These are phyloP conservation scores for Blastomyces emzantsi DNA, from an alignment of 2,329 filamentous ascomycete species.

Conservation along the genomic window DNA sequence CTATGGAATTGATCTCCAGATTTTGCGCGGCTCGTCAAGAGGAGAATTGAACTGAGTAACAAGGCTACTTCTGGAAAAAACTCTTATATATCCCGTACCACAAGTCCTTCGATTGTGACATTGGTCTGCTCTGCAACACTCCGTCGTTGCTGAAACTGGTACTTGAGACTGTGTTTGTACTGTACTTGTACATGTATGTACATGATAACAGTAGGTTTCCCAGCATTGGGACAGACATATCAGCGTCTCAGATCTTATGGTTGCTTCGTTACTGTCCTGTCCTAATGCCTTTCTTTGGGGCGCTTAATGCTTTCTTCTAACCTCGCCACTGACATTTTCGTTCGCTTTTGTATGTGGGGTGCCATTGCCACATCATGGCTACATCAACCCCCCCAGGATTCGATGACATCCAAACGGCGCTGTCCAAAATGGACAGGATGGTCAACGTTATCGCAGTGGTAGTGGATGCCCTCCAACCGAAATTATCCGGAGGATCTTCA, in stretches of 20 bases:
- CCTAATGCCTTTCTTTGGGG: background rate
- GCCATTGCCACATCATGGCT: constrained; percentile 13
- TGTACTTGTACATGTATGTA: background rate
- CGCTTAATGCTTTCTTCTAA: background rate
- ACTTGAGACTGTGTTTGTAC: background rate
- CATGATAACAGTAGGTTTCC: background rate
- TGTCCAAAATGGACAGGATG: constrained; percentile 13
- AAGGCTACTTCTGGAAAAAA: background rate
- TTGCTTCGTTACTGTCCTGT: background rate
- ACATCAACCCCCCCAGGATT: constrained; percentile 12
- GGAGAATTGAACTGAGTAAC: background rate
- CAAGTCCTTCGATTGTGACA: background rate
- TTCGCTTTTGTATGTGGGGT: background rate
- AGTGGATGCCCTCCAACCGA: constrained; percentile 52
- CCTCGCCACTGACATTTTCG: background rate
- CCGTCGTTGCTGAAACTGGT: background rate
- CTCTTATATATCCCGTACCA: background rate
- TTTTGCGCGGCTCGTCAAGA: background rate
- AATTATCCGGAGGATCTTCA: constrained; percentile 46
- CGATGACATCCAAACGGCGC: constrained; percentile 10
- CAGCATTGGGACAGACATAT: background rate
- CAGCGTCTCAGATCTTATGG: background rate
- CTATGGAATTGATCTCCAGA: background rate
- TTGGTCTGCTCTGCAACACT: background rate
- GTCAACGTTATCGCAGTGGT: constrained; percentile 63